Evolutionary conservation across 2,329 filamentous ascomycete species (phyloP), one percentile per base, ranked within the genome.

Genomic region (Fonsecaea pugnacius): DNA sequence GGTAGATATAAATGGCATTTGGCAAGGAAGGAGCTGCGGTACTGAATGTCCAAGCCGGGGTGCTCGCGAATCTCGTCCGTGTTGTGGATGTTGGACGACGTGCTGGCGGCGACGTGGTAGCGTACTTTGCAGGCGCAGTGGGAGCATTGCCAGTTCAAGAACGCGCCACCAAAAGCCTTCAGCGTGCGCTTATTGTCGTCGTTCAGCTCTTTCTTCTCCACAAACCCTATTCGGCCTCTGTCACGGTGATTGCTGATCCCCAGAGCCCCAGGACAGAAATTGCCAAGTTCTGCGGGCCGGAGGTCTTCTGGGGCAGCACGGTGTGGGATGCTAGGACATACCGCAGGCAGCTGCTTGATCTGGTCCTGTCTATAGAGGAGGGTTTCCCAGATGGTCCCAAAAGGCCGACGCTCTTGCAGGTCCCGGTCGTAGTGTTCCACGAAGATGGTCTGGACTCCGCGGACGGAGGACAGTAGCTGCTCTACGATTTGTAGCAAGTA

Each of bases 191-290:
- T 53, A 30, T 71, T 66, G 5, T 70, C 67, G 14, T 56, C 60
- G 10, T 33, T 38, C 10, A 72, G 62, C 27, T 72, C 67, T 33
- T 58, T 64, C 16, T 54, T 62, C 12, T 67, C 60, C 36, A 70
- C 63, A 18, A 65, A 59, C 10, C 63, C 63, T 21, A 72, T 60
- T 7, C 63, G 62, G 48, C 70, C 70, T 24, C 58, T 53, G 61
- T 72, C 70, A n/a, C 64, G 58, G 14, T 58, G 58, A 57, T 72
- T 72, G 33, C 64, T 64, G 30, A 71, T 64, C 51, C 68, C 63
- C 33, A 72, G 51, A 2, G 70, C 70, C n/a, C 68, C 70, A 21
- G 62, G 66, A 46, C 70, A 72, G 62, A 72, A 69, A n/a, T 60
- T 64, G 43, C 65, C 65, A 50, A 68, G 53, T 32, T 67, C 64